Conservation (phyloP, 2,329 filamentous ascomycete genomes). For the Chrysosphaeria jannelii region DNA sequence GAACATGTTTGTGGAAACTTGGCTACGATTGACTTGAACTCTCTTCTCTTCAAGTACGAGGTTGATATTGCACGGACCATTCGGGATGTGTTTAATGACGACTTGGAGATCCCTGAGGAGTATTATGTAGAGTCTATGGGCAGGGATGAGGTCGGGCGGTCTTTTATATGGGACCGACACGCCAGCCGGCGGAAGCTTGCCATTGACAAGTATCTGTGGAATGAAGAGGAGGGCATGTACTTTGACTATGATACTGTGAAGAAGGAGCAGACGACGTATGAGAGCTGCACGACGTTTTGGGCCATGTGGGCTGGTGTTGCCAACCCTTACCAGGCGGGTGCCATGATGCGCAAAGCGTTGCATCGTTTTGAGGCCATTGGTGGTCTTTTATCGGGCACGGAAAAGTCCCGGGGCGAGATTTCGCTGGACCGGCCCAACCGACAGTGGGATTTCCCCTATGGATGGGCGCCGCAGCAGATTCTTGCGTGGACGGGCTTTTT, state of each 20-base stretch:
- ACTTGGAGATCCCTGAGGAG: conserved; percentile 50
- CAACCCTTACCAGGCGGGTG: conserved; percentile 58
- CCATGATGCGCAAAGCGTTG: conserved; percentile 51
- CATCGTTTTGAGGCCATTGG: conserved; percentile 72
- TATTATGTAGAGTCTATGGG: conserved; percentile 41
- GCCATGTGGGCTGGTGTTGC: conserved; percentile 84
- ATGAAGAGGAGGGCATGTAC: conserved; percentile 76
- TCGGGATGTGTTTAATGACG: conserved; percentile 56
- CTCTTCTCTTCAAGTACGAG: conserved; percentile 88
- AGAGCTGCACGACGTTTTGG: conserved; percentile 88
- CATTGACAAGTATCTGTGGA: conserved; percentile 87
- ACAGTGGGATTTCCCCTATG: conserved; percentile 96
- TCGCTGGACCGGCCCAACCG: conserved; percentile 66
- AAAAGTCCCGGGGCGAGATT: conserved; percentile 57
- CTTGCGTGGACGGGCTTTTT: conserved; percentile 82
- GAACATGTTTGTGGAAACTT: conserved; percentile 68
- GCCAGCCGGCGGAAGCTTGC: conserved; percentile 56
- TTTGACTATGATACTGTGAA: conserved; percentile 86
- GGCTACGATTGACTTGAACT: conserved; percentile 85
- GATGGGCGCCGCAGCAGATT: conserved; percentile 97
- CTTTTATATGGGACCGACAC: conserved; percentile 68
- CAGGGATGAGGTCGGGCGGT: conserved; percentile 46
- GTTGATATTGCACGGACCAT: conserved; percentile 74
- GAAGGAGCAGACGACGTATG: conserved; percentile 55
- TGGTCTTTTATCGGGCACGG: conserved; percentile 66